Evolutionary conservation across 805 yeast species (phyloP), one percentile per base, ranked within the genome.

Genomic region (Wickerhamomyces hampshirensis): DNA sequence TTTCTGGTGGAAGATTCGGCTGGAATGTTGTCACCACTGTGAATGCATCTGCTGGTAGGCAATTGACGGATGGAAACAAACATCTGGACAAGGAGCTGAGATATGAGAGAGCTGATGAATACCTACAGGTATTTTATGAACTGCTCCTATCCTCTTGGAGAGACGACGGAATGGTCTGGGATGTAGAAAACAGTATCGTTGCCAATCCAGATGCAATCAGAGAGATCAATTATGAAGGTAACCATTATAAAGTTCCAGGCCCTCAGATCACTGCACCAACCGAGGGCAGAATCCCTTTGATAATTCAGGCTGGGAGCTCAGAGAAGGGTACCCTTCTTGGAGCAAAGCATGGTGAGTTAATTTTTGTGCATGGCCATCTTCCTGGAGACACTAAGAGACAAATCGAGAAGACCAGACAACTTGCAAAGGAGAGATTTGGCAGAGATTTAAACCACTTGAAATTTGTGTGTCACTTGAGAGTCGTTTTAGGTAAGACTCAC

Each of bases 221-320:
- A 43, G 59, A 62, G 33, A 67, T 69, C 31, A 55, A 66, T 41
- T 65, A 55, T 46, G 59, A 59, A 21, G 74, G 74, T 11, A 56
- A 60, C 33, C 58, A 56, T 43, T 68, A 51, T 49, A 64, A 53
- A 21, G 41, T 44, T 7, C 51, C 68, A 12, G 71, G 70, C 5
- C 71, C 71, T 5, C 62, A 51, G 38, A 65, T 68, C 31, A 62
- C 66, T 10, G 62, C 62, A 26, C 73, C 73, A 9, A 56, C 71
- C 6, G 65, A 63, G 2, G 71, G 67, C 37, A 56, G 72, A 46
- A 47, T 69, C 7, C 73, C 73, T 4, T 60, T 68, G 23, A 50
- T 68, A 29, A 58, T 67, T 24, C 73, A 68, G 44, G 73, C 73
- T 2, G 73, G 73, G 9, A 54, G 67, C 23, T 67, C 72, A n/a